Conservation (phyloP, 2,329 filamentous ascomycete genomes). For the Falciphora oryzae region DNA sequence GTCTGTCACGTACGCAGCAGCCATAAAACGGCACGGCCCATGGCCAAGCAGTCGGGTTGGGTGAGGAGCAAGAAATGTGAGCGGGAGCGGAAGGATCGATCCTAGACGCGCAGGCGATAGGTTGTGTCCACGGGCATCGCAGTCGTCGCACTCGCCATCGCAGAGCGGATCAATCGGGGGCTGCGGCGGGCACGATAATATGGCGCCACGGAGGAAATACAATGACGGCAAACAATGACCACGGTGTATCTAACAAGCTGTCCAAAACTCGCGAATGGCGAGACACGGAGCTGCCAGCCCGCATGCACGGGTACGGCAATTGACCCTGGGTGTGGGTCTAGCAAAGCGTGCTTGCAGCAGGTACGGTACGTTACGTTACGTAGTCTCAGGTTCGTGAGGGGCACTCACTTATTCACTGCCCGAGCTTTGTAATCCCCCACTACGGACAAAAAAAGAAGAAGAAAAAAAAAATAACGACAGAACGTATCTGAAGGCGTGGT, state of each 20-base stretch:
- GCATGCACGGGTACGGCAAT: neutral
- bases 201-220: neutral
- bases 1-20: slow-evolving; percentile 4
- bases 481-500: too few relatives aligned
- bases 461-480: neutral
- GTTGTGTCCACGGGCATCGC: neutral
- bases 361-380: neutral
- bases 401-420: neutral
- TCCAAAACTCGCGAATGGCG: neutral
- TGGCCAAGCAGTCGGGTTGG: neutral
- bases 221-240: neutral
- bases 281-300: neutral
- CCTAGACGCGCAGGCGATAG: neutral
- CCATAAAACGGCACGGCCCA: slow-evolving; percentile 5
- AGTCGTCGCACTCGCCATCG: neutral
- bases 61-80: neutral
- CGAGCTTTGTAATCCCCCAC: too few relatives aligned
- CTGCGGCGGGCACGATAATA: neutral
- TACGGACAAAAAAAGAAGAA: neutral
- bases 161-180: neutral
- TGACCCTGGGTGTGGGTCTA: neutral
- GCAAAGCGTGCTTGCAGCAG: neutral
- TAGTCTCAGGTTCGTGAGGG: neutral
- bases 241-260: neutral
- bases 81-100: neutral